Percentiles rank a stretch among this genome's conserved stretches.
These are phyloP conservation scores for Vigna trinervia DNA, from an alignment of 306 rosid species.

Conservation along the genomic window DNA sequence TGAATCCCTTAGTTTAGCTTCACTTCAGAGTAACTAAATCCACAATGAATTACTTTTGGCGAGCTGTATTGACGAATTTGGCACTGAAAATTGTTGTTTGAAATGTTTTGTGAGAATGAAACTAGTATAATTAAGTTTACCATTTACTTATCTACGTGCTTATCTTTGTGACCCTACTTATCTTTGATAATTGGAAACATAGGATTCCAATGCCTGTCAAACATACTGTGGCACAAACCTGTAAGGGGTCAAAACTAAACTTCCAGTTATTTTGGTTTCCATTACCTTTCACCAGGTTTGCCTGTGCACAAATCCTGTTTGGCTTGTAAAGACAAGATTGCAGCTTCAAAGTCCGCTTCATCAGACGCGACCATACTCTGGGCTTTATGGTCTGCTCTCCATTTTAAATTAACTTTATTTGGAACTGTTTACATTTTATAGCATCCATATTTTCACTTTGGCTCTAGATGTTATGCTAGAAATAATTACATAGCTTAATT, in stretches of 20 bases:
- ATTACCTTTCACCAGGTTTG: slow-evolving; percentile 67
- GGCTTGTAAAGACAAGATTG: slow-evolving; percentile 97
- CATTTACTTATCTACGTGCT: slow-evolving; percentile 20
- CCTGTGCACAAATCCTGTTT: slow-evolving; percentile 88
- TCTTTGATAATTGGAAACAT: slow-evolving; percentile 36
- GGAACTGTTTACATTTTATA: slow-evolving; percentile 45
- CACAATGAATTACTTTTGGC: slow-evolving; percentile 1
- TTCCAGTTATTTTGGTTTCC: slow-evolving; percentile 41
- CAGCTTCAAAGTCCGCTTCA: slow-evolving; percentile 97
- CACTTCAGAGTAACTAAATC: background rate
- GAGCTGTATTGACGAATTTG: slow-evolving; percentile 34
- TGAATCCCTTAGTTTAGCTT: background rate
- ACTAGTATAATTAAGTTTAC: slow-evolving; percentile 8
- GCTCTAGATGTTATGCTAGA: background rate
- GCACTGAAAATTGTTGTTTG: slow-evolving; percentile 23
- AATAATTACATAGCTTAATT: slow-evolving; percentile 5
- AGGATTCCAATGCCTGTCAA: slow-evolving; percentile 28
- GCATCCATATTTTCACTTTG: slow-evolving; percentile 14
- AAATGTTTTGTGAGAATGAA: slow-evolving; percentile 35
- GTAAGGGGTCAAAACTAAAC: slow-evolving; percentile 28
- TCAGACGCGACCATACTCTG: slow-evolving; percentile 84
- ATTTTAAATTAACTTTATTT: slow-evolving; percentile 53
- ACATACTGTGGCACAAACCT: slow-evolving; percentile 25
- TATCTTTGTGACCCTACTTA: slow-evolving; percentile 32
- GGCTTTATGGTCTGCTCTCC: slow-evolving; percentile 83